Percentiles rank a stretch among this genome's conserved stretches.
phyloP scores from a whole-genome alignment of 331 rosid species.

The Malus hybrid region DNA sequence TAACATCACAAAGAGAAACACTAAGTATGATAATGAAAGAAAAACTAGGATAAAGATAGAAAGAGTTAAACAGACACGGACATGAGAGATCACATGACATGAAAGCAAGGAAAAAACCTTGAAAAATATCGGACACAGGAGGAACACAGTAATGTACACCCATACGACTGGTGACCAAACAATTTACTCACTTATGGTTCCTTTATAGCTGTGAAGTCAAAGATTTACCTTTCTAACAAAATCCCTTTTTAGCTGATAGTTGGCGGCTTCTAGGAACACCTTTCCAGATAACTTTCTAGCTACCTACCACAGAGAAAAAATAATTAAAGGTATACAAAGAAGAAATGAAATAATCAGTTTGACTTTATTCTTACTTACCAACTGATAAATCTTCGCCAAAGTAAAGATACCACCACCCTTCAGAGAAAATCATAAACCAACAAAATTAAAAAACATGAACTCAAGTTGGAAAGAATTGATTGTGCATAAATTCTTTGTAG shows the following conservation, averaged over 20 bases:
- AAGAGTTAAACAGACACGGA: not conserved
- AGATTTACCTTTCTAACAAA: constrained; percentile 60
- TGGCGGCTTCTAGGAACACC: constrained; percentile 75
- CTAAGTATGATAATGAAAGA: not conserved
- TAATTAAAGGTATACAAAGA: constrained; percentile 10
- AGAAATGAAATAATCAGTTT: constrained; percentile 8
- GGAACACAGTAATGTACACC: not conserved
- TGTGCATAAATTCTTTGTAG: not conserved
- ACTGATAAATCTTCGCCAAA: constrained; percentile 56
- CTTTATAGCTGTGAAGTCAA: not conserved
- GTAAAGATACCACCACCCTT: constrained; percentile 82
- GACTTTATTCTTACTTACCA: constrained; percentile 41
- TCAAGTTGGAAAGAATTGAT: constrained; percentile 1
- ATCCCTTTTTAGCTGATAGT: constrained; percentile 82
- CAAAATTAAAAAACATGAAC: not conserved
- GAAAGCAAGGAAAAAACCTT: not conserved
- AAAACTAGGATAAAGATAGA: not conserved
- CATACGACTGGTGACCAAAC: no score
- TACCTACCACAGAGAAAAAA: constrained; percentile 43
- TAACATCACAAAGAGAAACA: not conserved
- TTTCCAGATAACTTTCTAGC: constrained; percentile 69
- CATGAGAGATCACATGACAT: not conserved
- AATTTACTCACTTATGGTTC: not conserved
- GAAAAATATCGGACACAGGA: not conserved
- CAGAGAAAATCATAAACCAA: not conserved